Evolutionary conservation across 2,329 filamentous ascomycete species (phyloP).

Genomic region (Diplodia intermedia): DNA sequence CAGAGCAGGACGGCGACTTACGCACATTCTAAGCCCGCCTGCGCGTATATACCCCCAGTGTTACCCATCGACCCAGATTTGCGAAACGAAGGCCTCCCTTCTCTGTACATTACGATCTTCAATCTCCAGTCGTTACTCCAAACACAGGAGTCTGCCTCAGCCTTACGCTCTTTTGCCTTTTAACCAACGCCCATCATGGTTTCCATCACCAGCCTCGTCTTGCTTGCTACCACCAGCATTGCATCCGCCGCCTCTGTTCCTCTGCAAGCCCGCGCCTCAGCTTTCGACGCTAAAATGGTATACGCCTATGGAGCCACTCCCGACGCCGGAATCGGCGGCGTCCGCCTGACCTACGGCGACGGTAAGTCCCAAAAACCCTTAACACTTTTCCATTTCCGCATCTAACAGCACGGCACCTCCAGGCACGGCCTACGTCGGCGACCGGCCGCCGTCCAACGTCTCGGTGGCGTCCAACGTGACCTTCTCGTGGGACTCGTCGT

Average conservation of each 20-base stretch:
- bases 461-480: slow-evolving; percentile 28
- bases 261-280: not conserved
- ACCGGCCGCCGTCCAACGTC: slow-evolving; percentile 19
- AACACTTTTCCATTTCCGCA: too few relatives aligned
- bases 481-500: slow-evolving; percentile 21
- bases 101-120: slow-evolving; percentile 21
- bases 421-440: slow-evolving; percentile 24
- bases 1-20: slow-evolving; percentile 4
- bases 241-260: slow-evolving; percentile 20
- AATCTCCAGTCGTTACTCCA: slow-evolving; percentile 17
- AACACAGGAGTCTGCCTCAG: slow-evolving; percentile 7
- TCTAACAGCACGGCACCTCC: not conserved
- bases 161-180: slow-evolving; percentile 23
- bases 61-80: slow-evolving; percentile 8
- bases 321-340: slow-evolving; percentile 25
- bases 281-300: not conserved
- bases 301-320: slow-evolving; percentile 24
- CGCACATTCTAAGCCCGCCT: not conserved
- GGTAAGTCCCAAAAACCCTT: not conserved
- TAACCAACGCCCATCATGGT: slow-evolving; percentile 15
- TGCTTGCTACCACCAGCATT: slow-evolving; percentile 22
- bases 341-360: slow-evolving; percentile 23
- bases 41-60: not conserved
- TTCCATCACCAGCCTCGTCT: slow-evolving; percentile 11
- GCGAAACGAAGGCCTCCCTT: slow-evolving; percentile 27